phyloP scores from a whole-genome alignment of 306 rosid species.

The Malus domestica region DNA sequence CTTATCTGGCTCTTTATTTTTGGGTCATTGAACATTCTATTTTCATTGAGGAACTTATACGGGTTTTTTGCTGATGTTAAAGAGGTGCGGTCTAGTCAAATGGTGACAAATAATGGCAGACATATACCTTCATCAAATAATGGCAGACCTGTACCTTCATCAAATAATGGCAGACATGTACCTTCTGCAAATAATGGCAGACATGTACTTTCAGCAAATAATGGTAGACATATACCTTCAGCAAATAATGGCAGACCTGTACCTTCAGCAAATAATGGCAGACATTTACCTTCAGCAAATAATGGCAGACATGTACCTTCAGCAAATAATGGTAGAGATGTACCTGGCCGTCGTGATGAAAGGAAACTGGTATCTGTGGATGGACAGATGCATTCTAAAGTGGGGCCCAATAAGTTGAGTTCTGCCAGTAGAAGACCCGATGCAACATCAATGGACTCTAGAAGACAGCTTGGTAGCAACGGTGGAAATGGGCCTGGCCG shows the following conservation, averaged over 20 bases:
- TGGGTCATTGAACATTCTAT: constrained; percentile 28
- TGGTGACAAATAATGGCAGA: background rate
- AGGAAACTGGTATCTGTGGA: constrained; percentile 32
- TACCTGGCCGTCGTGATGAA: constrained; percentile 30
- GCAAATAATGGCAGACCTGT: no score
- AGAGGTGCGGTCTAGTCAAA: constrained; percentile 55
- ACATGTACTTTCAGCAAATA: background rate
- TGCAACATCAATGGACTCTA: constrained; percentile 35
- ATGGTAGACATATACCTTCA: background rate
- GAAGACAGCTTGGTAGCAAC: constrained; percentile 52
- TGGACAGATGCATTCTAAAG: constrained; percentile 40
- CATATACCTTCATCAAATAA: no score
- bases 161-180: background rate
- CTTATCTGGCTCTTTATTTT: constrained; percentile 11
- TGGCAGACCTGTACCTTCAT: background rate
- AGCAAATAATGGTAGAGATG: constrained; percentile 21
- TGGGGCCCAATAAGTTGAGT: constrained; percentile 40
- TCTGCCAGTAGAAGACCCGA: constrained; percentile 40
- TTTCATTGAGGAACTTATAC: constrained; percentile 49
- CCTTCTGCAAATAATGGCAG: no score
- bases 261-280: constrained; percentile 2
- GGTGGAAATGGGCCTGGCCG: constrained; percentile 60
- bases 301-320: background rate
- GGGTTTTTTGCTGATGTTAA: constrained; percentile 55
- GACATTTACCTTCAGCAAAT: background rate